Evolutionary conservation across 108 stramenopile species (phyloP), one percentile per base, ranked within the genome.

Genomic region (Nitzschia palea): DNA sequence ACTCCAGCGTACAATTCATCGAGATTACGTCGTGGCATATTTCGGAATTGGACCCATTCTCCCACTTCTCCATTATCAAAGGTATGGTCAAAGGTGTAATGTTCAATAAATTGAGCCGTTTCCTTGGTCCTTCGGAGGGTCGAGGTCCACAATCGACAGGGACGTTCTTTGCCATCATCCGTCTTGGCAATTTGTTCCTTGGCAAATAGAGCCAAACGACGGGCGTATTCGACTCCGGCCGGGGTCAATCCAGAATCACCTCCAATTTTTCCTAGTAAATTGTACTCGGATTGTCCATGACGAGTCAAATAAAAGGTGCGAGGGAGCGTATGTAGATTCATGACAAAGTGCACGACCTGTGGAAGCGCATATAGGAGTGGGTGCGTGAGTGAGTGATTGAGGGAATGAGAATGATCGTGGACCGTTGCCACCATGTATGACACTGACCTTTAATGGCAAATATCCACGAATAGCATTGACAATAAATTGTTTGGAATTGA

Each of bases 261-360:
- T 43, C 99, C 99, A 66, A 99, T 99, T 65, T 96, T 96, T 1
- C 97, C 97, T 45, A 94, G 73, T 61, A 96, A 71, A 65, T 99
- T 99, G 87, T 97, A 99, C 68, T 96, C 87, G 15, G 92, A 95
- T 79, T 99, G 97, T 32, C 99, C 99, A 80, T 99, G 99, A 20
- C 99, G 90, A 4, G 95, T 96, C 67, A 99, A 80, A 70, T 93
- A 99, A 68, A 95, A 97, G 8, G 87, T 88, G 26, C 94, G 82
- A 42, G 90, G 83, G 9, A 89, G 73, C 2, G 86, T 89, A 63
- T 95, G 96, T 56, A 97, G 70, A 51, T 95, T 95, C 94, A 95
- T 97, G 54, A 97, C 84, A 74, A 95, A 97, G 44, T 95, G 93
- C 22, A 93, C 91, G 29, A 97, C 80, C 81, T 84, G 26, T 1